Base-by-base conservation (phyloP, 1,284 basidiomycete species). In the Apiotrichum siamense region DNA sequence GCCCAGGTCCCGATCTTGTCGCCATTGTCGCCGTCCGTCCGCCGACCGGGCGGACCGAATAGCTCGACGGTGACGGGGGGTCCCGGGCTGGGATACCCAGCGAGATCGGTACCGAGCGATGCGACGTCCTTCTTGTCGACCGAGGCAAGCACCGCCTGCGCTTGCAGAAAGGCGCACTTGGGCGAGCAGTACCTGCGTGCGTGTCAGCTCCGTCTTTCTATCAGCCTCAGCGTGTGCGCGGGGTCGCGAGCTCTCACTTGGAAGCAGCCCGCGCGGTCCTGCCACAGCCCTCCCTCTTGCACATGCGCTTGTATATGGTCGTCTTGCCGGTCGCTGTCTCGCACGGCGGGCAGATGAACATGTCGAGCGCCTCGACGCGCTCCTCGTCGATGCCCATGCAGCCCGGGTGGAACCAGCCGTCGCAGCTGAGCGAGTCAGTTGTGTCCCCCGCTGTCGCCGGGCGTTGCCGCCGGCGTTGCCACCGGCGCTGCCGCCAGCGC, bases 371-470 rank as follows among this genome's bases (percentile, higher is more conserved):
- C 18, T 66, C 64, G 17, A 71, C 54, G 44, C 66, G 60, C 4
- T 65, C 58, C 35, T 67, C 65, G 23, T 54, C 46, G 25, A 74
- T 39, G 2, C 60, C 64, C 13, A 71, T 57, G 47, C 72, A 74
- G 24, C 25, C 33, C 1, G 70, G 62, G 49, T 73, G 70, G 39
- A 64, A 74, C 72, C 72, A 74, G 44, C 66, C 61, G 37, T 72
- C 66, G 50, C 72, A 74, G 26, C 68, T 69, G 40, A n/a, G n/a
- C 1, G 15, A 47, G 36, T 24, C 35, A 35, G 37, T 3, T 17
- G 24, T 9, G 32, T 23, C 33, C 23, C 27, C 12, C 18, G 33
- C 24, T 13, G 17, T 41, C n/a, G n/a, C n/a, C n/a, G n/a, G n/a
- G n/a, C n/a, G n/a, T n/a, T n/a, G n/a, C n/a, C n/a, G n/a, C n/a